phyloP scores from a whole-genome alignment of 495 filamentous ascomycete genomes.

The Penicillium flavigenum region DNA sequence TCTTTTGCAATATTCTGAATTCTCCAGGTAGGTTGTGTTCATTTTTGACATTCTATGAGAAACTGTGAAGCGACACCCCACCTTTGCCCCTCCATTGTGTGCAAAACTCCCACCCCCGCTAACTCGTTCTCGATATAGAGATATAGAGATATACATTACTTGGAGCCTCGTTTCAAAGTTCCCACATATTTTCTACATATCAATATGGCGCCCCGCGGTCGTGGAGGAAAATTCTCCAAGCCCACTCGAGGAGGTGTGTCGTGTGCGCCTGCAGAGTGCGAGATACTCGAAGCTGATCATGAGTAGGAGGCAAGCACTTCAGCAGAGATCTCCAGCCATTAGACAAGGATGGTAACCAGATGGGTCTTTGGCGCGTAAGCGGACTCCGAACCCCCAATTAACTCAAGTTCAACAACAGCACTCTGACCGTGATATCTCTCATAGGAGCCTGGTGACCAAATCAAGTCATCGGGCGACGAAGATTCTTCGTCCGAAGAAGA shows the following conservation, averaged over 20 bases:
- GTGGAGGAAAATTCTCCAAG: conserved; percentile 93
- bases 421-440: background rate
- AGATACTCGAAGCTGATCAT: conserved; percentile 5
- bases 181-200: background rate
- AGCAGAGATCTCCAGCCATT: conserved; percentile 83
- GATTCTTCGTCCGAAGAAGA: conserved; percentile 45
- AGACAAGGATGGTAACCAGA: conserved; percentile 76
- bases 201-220: conserved; percentile 57
- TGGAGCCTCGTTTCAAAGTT: background rate
- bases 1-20: background rate
- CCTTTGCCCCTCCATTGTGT: conserved; percentile 2
- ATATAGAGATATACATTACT: background rate
- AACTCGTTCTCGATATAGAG: background rate
- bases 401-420: background rate
- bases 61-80: background rate
- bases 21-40: background rate
- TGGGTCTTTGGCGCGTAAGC: conserved; percentile 75
- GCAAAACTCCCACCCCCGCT: background rate
- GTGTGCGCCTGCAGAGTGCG: conserved; percentile 10
- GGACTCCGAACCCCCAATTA: background rate
- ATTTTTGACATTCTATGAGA: background rate
- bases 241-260: conserved; percentile 80
- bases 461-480: conserved; percentile 36
- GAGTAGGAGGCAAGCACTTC: conserved; percentile 86
- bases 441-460: conserved; percentile 51